Percentiles rank a stretch among this genome's conserved stretches.
phyloP scores from a whole-genome alignment of 164 flowering plant genomes.

The Euptelea pleiosperma region DNA sequence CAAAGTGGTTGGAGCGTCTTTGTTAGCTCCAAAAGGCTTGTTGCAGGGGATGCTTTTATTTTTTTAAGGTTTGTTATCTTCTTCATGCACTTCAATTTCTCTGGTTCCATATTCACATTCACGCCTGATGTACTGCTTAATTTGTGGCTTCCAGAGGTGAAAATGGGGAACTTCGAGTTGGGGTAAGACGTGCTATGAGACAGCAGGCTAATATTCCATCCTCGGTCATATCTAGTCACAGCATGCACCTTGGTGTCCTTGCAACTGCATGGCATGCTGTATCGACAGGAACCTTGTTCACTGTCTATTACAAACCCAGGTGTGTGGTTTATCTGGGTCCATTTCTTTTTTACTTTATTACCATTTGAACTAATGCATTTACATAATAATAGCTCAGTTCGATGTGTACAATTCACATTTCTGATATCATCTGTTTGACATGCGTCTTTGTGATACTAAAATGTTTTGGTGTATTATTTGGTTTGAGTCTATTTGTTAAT shows the following conservation, averaged over 20 bases:
- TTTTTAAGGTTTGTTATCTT: conserved; percentile 64
- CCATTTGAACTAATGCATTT: too few relatives aligned
- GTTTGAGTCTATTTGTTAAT: too few relatives aligned
- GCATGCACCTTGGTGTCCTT: conserved; percentile 64
- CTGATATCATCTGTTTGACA: too few relatives aligned
- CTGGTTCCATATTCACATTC: too few relatives aligned
- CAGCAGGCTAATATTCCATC: conserved; percentile 80
- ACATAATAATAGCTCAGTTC: too few relatives aligned
- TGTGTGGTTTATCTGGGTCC: conserved; percentile 13
- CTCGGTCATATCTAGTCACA: conserved; percentile 37
- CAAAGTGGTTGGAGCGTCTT: conserved; percentile 99
- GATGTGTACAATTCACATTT: too few relatives aligned
- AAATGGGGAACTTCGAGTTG: conserved; percentile 92
- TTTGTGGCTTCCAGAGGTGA: conserved; percentile 38
- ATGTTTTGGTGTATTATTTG: too few relatives aligned
- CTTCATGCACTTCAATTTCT: background rate
- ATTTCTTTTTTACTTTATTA: too few relatives aligned
- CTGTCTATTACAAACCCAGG: conserved; percentile 96
- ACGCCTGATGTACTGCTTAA: background rate
- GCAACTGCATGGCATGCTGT: conserved; percentile 98
- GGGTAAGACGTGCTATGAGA: conserved; percentile 91
- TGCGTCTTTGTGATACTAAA: too few relatives aligned
- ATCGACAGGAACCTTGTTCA: conserved; percentile 43
- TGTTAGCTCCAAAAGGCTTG: conserved; percentile 94
- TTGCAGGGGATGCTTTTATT: conserved; percentile 98